These are phyloP conservation scores for Setaria viridis DNA, from an alignment of 202 grass and related monocot species.

Conservation along the genomic window DNA sequence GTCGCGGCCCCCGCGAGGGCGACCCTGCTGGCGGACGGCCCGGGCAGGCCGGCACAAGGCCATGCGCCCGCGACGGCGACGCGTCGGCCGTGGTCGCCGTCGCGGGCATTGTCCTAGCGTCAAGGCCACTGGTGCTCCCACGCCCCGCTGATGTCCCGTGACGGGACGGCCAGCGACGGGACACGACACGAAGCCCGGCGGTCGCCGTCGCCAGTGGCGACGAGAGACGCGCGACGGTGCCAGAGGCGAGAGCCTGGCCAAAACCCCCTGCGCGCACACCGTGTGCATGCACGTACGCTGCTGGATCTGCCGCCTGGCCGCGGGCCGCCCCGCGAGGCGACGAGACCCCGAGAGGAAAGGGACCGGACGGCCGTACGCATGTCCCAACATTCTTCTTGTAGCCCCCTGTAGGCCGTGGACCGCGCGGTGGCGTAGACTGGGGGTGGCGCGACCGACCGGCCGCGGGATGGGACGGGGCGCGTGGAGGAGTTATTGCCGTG, in stretches of 20 bases:
- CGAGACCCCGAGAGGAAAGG: conserved; percentile 30
- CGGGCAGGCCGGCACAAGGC: conserved; percentile 31
- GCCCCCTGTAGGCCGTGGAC: conserved; percentile 36
- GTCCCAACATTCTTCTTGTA: conserved; percentile 56
- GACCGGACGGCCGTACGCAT: conserved; percentile 35
- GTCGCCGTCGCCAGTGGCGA: background rate
- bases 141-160: conserved; percentile 20
- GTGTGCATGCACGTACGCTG: conserved; percentile 44
- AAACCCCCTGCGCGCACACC: background rate
- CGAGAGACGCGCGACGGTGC: background rate
- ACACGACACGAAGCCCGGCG: conserved; percentile 16
- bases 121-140: conserved; percentile 47
- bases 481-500: conserved; percentile 37
- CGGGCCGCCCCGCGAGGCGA: background rate
- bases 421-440: background rate
- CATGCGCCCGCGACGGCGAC: conserved; percentile 50
- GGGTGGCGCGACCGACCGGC: background rate
- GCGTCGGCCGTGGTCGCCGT: conserved; percentile 44
- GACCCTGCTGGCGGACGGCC: conserved; percentile 55
- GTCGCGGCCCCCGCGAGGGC: conserved; percentile 30
- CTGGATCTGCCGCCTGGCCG: background rate
- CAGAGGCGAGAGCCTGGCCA: background rate
- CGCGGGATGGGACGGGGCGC: background rate
- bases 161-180: conserved; percentile 8
- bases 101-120: conserved; percentile 57